phyloP scores from a whole-genome alignment of 805 yeast genomes.

The Saccharomycopsis sp. region DNA sequence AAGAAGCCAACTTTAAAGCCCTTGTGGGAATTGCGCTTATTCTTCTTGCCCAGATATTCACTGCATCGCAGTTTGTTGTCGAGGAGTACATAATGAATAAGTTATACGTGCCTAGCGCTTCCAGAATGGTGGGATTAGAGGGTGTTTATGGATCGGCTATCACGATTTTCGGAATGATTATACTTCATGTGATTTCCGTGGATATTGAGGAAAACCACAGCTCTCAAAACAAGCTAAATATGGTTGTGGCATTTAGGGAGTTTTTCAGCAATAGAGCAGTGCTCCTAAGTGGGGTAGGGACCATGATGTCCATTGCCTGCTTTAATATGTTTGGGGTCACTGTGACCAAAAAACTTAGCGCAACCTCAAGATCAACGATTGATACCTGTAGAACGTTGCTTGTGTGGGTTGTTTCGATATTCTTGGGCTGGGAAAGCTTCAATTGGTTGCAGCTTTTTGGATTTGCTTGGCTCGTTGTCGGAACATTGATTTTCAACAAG shows the following conservation, averaged over 20 bases:
- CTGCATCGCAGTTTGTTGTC: slow-evolving; percentile 70
- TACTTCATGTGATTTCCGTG: slow-evolving; percentile 29
- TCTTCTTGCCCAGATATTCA: slow-evolving; percentile 55
- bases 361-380: slow-evolving; percentile 72
- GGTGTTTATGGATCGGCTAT: slow-evolving; percentile 57
- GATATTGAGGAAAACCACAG: slow-evolving; percentile 33
- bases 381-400: slow-evolving; percentile 70
- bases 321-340: slow-evolving; percentile 73
- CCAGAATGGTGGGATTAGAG: slow-evolving; percentile 65
- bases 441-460: slow-evolving; percentile 56
- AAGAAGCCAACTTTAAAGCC: slow-evolving; percentile 27
- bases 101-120: slow-evolving; percentile 46
- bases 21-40: slow-evolving; percentile 53
- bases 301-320: slow-evolving; percentile 64
- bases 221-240: slow-evolving; percentile 43
- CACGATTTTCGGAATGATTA: slow-evolving; percentile 38
- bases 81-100: slow-evolving; percentile 61
- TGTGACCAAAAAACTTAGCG: slow-evolving; percentile 56
- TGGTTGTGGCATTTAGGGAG: slow-evolving; percentile 43
- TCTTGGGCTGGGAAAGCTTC: slow-evolving; percentile 72
- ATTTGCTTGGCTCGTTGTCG: slow-evolving; percentile 55
- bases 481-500: slow-evolving; percentile 70
- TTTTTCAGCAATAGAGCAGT: slow-evolving; percentile 39
- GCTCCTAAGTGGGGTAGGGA: slow-evolving; percentile 48
- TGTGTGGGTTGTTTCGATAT: slow-evolving; percentile 67